Base-by-base conservation (phyloP, 768 basidiomycete genomes). In the Termitomyces sp. region DNA sequence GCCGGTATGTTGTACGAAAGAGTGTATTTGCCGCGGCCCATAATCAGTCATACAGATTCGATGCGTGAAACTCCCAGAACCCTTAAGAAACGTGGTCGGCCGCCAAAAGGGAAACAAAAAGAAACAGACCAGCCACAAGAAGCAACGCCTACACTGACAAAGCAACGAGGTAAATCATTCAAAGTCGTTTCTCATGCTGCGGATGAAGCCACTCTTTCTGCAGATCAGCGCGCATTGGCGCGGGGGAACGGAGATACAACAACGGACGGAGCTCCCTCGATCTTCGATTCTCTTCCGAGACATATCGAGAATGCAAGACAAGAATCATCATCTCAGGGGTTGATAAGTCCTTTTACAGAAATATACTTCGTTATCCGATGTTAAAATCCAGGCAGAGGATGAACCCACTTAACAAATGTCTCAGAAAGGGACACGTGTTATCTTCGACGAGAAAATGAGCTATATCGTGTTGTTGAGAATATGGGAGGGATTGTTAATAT, bases 381-480 rank as follows among this genome's bases (percentile, higher is more conserved):
- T n/a, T n/a, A n/a, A n/a, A 23, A 26, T 28, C 26, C 56, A 50
- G n/a, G 26, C 49, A 32, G 60, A 52, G 6, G 50, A 35, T 16
- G 59, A 48, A 52, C 18, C 35, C 23, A 46, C 35, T 3, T 48
- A 50, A 28, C 32, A 62, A 40, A n/a, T 32, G 7, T 40, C 46
- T 30, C 28, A 61, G 23, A 61, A 64, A 26, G 61, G 52, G 12
- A 38, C 61, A 73, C 82, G 79, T 61, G 76, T 83, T 50, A 87
- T 58, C 74, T 91, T 44, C 84, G 90, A 4, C 83, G 93, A 23
- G 91, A 94, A 74, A 91, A 89, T 61, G 93, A 95, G 70, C 70
- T 94, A 50, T 68, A 85, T 56, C 84, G 82, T 33, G 79, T 90
- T 23, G 71, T 93, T n/a, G 79, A 85, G 57, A 78, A 75, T 26